Base-by-base conservation (phyloP, 1,139 yeast species). In the Debaryomyces singareniensis region DNA sequence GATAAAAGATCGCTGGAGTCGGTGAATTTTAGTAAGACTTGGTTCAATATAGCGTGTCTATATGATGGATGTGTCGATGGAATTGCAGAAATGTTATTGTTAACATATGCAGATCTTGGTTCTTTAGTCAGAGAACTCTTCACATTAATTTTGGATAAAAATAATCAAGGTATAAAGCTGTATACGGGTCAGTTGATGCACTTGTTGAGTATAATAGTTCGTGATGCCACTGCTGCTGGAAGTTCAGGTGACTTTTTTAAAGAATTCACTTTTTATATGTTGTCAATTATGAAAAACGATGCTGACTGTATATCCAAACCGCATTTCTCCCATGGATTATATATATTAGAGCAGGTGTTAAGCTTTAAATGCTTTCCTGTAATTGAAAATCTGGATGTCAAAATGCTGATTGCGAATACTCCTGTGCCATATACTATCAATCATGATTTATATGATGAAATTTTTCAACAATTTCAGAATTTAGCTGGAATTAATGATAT, bases 301-400 rank as follows among this genome's bases (percentile, higher is more conserved):
- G 53, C 65, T 1, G 55, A 58, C 20, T 44, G 51, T 29, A 58
- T 61, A 1, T 58, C 68, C 35, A 51, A 62, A 15, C 51, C 59
- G 3, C 78, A 78, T 74, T 71, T 72, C 42, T 63, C 72, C 1
- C 61, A 66, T 33, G 68, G 72, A 0, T 48, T 80, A 29, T 51
- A 60, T 10, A 62, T 74, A 3, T 59, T 71, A 29, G 78, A 72
- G 28, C 71, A 67, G 27, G 50, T 72, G 5, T 42, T 77, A 27
- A 58, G 74, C 1, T 66, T 59, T 29, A 58, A 69, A 5, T 61
- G 58, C 26, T 46, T 70, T 2, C 78, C 78, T 1, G 40, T 24
- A 5, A 43, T 53, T 0, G 55, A 48, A 29, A 32, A 28, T 3
- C 31, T 44, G 10, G 29, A 33, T 10, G 48, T 45, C 29, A 35